Conservation (phyloP, 805 yeast species). For the Candida vartiovaarae region DNA sequence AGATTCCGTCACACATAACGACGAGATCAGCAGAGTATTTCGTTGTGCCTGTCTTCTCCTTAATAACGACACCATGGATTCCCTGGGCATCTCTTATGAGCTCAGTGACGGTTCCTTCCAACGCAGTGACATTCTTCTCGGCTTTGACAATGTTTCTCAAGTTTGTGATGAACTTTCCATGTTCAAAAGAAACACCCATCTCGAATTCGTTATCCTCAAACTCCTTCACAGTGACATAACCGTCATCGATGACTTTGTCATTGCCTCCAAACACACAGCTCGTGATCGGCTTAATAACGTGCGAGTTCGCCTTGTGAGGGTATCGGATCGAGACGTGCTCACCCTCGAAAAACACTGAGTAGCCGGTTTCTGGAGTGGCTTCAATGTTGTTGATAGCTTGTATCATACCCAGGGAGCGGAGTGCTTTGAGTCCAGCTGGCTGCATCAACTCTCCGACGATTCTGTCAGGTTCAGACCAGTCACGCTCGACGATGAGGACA, state of each 20-base stretch:
- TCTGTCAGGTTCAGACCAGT: conserved; percentile 88
- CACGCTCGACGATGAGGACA: conserved; percentile 74
- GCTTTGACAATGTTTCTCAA: conserved; percentile 60
- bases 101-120: conserved; percentile 79
- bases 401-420: conserved; percentile 76
- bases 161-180: conserved; percentile 79
- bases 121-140: conserved; percentile 68
- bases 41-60: conserved; percentile 35
- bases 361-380: conserved; percentile 74
- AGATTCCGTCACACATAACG: conserved; percentile 87
- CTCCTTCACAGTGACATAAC: conserved; percentile 38
- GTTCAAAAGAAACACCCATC: conserved; percentile 84
- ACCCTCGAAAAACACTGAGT: conserved; percentile 64
- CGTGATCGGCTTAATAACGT: conserved; percentile 43
- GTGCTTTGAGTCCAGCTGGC: conserved; percentile 90
- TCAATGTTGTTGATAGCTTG: conserved; percentile 67
- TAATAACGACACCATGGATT: conserved; percentile 74
- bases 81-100: conserved; percentile 48
- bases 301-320: conserved; percentile 51
- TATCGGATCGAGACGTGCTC: conserved; percentile 57
- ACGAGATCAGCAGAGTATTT: conserved; percentile 57
- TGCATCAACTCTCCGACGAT: conserved; percentile 97
- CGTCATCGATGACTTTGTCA: conserved; percentile 43
- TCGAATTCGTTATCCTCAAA: conserved; percentile 55
- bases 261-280: conserved; percentile 51